phyloP scores from a whole-genome alignment of 768 basidiomycete species.

The Rubroboletus pulcherrimus region DNA sequence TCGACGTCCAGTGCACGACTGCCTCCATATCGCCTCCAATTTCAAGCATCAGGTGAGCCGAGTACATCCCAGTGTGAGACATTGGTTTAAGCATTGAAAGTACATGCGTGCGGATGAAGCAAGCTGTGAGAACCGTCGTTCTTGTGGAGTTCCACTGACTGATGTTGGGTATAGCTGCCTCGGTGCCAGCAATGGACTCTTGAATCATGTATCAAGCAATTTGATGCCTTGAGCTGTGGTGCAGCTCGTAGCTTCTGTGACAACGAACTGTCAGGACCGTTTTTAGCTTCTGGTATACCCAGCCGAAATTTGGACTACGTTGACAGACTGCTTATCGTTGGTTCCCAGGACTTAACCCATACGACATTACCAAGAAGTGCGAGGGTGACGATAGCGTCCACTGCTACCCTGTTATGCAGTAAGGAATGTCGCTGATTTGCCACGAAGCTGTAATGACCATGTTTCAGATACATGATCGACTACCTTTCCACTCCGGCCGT shows the following conservation, averaged over 20 bases:
- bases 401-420: slow-evolving; percentile 59
- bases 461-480: slow-evolving; percentile 44
- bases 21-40: slow-evolving; percentile 39
- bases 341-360: slow-evolving; percentile 46
- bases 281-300: slow-evolving; percentile 18
- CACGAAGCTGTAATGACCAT: background rate
- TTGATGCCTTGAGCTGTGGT: slow-evolving; percentile 62
- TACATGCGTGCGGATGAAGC: slow-evolving; percentile 39
- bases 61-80: background rate
- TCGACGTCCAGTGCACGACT: slow-evolving; percentile 50
- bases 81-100: background rate
- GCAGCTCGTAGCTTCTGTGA: slow-evolving; percentile 67
- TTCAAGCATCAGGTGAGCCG: slow-evolving; percentile 5
- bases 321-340: background rate
- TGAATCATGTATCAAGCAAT: slow-evolving; percentile 56
- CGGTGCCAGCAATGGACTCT: slow-evolving; percentile 58
- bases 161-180: slow-evolving; percentile 45
- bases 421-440: background rate
- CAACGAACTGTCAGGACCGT: slow-evolving; percentile 30
- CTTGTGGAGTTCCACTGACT: background rate
- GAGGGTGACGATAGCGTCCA: slow-evolving; percentile 45
- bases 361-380: slow-evolving; percentile 63
- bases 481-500: slow-evolving; percentile 59
- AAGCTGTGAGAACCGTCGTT: slow-evolving; percentile 26
- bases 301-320: background rate